Percentiles rank a stretch among this genome's conserved stretches.
Evolutionary conservation across 2,329 filamentous ascomycete species (phyloP).

Genomic region (Penicillium sp.): DNA sequence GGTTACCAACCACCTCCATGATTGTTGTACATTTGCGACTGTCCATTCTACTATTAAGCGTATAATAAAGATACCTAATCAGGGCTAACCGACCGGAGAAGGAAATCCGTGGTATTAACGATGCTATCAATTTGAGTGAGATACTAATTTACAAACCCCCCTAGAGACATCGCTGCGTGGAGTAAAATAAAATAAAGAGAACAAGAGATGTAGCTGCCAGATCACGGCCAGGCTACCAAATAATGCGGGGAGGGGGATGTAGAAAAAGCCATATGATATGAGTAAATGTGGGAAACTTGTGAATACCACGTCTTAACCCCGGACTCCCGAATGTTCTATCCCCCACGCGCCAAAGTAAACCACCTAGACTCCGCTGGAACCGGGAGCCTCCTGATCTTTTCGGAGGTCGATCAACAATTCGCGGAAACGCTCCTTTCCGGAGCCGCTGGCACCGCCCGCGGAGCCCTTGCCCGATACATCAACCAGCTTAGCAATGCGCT

Average conservation of each 20-base stretch:
- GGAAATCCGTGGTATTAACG: slow-evolving; percentile 24
- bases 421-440: slow-evolving; percentile 93
- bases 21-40: background rate
- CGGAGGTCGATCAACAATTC: slow-evolving; percentile 82
- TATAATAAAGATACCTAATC: background rate
- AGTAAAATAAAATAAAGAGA: slow-evolving; percentile 20
- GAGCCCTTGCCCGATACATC: slow-evolving; percentile 91
- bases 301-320: slow-evolving; percentile 5
- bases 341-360: slow-evolving; percentile 3
- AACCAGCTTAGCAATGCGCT: slow-evolving; percentile 96
- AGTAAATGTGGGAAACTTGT: slow-evolving; percentile 2
- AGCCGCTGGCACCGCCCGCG: slow-evolving; percentile 82
- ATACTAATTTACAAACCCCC: slow-evolving; percentile 29
- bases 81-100: background rate
- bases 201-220: slow-evolving; percentile 8
- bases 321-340: slow-evolving; percentile 6
- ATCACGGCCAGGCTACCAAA: background rate
- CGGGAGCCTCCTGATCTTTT: slow-evolving; percentile 87
- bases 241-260: slow-evolving; percentile 3
- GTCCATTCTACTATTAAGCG: background rate
- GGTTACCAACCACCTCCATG: background rate
- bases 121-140: slow-evolving; percentile 25
- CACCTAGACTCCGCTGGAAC: slow-evolving; percentile 51
- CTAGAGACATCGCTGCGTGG: slow-evolving; percentile 24
- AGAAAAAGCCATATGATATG: slow-evolving; percentile 14